These are phyloP conservation scores for Brachypodium distachyon DNA, from an alignment of 202 grass and related monocot genomes.

Conservation along the genomic window DNA sequence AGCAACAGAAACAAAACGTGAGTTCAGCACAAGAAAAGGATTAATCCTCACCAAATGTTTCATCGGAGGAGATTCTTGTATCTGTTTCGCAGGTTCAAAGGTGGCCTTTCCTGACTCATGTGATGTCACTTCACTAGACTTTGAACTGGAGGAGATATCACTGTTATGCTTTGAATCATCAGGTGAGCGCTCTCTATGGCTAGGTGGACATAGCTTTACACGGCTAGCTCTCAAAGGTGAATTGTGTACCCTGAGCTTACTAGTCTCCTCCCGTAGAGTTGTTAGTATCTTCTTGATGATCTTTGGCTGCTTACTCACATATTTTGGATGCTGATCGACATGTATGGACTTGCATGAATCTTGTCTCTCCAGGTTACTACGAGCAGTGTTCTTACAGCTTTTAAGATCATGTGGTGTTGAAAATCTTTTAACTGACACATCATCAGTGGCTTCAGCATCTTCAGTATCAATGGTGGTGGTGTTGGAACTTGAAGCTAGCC, in stretches of 20 bases:
- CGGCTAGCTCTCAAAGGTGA: constrained; percentile 61
- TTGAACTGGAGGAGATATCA: constrained; percentile 65
- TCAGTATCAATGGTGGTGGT: constrained; percentile 36
- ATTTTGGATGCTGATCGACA: constrained; percentile 36
- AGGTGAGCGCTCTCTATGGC: constrained; percentile 41
- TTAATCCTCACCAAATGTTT: constrained; percentile 69
- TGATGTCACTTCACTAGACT: constrained; percentile 45
- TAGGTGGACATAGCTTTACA: constrained; percentile 46
- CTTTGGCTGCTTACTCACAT: constrained; percentile 55
- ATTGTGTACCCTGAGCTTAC: constrained; percentile 53
- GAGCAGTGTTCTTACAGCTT: constrained; percentile 18
- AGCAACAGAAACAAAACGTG: constrained; percentile 8
- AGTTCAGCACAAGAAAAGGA: constrained; percentile 11
- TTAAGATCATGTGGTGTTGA: constrained; percentile 26
- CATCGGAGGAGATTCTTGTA: constrained; percentile 30
- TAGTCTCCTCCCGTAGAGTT: constrained; percentile 53
- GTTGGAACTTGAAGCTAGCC: constrained; percentile 26
- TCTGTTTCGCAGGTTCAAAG: constrained; percentile 42
- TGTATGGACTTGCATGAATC: constrained; percentile 43
- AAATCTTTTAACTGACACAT: constrained; percentile 5
- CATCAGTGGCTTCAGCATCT: constrained; percentile 35
- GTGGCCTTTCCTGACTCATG: constrained; percentile 43
- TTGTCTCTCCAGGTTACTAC: constrained; percentile 42
- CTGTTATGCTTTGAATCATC: constrained; percentile 52
- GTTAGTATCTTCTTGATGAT: constrained; percentile 59